These are phyloP conservation scores for Calvatia gigantea DNA, from an alignment of 768 basidiomycete genomes.

Conservation along the genomic window DNA sequence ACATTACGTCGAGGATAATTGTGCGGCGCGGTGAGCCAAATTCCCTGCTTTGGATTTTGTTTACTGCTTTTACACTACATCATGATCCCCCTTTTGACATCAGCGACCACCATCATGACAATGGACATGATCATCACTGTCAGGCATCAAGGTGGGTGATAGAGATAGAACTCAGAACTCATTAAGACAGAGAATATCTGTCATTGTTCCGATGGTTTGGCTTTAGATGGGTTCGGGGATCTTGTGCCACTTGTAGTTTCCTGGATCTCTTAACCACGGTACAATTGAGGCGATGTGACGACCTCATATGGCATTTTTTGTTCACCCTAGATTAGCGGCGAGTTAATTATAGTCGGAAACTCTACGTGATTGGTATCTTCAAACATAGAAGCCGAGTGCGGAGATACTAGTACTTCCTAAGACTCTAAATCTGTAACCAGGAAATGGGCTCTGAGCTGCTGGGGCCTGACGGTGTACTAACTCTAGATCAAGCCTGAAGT, in stretches of 20 bases:
- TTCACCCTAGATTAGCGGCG: background rate
- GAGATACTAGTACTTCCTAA: background rate
- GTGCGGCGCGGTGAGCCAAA: background rate
- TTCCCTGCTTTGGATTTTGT: background rate
- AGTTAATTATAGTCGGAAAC: background rate
- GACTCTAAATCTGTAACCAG: background rate
- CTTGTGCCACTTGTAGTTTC: too few species aligned
- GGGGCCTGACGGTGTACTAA: too few species aligned
- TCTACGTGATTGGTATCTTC: background rate
- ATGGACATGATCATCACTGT: background rate
- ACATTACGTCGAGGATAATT: too few species aligned
- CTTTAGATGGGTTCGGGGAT: background rate
- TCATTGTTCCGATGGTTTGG: background rate
- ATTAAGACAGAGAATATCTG: background rate
- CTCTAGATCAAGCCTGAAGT: too few species aligned
- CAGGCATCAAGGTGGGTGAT: background rate
- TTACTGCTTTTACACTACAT: background rate
- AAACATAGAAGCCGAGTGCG: background rate
- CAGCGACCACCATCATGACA: constrained; percentile 8
- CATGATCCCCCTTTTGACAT: background rate
- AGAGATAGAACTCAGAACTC: background rate
- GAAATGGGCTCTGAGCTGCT: too few species aligned
- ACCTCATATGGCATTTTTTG: background rate
- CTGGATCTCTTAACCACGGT: too few species aligned
- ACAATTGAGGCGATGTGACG: constrained; percentile 1